Evolutionary conservation across 23 red algal genomes (phyloP).

Genomic region (Gracilaria gracilis): DNA sequence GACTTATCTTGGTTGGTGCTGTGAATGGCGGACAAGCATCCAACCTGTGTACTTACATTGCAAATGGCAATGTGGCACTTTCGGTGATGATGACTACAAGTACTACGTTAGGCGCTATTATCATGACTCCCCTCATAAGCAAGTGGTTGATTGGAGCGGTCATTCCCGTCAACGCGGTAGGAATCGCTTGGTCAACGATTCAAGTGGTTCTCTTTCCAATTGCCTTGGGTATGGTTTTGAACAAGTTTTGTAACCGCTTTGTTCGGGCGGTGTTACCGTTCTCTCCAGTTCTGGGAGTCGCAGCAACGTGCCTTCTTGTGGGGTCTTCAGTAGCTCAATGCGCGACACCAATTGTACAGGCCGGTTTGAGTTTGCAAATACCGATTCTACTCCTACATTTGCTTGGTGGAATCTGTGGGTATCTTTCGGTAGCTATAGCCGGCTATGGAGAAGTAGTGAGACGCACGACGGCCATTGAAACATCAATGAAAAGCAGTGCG

Average conservation of each 20-base stretch:
- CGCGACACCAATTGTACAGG: conserved; percentile 75
- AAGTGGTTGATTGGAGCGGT: conserved; percentile 92
- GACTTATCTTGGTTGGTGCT: conserved; percentile 88
- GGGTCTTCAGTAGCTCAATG: conserved; percentile 96
- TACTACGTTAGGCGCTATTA: conserved; percentile 94
- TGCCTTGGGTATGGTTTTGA: conserved; percentile 89
- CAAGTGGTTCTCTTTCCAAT: conserved; percentile 97
- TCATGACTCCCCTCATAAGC: conserved; percentile 94
- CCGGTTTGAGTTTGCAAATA: conserved; percentile 85
- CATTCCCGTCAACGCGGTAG: conserved; percentile 88
- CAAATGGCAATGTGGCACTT: conserved; percentile 91
- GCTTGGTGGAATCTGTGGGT: conserved; percentile 84
- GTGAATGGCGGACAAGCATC: conserved; percentile 96
- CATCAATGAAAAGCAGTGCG: conserved; percentile 96
- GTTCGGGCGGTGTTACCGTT: conserved; percentile 84
- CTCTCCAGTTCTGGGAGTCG: conserved; percentile 88
- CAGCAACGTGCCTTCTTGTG: conserved; percentile 93
- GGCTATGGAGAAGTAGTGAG: conserved; percentile 88
- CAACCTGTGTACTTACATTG: conserved; percentile 97
- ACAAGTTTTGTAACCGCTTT: conserved; percentile 73
- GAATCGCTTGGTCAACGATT: conserved; percentile 88
- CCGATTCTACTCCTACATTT: conserved; percentile 88
- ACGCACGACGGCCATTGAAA: conserved; percentile 96
- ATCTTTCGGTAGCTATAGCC: conserved; percentile 67
- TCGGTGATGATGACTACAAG: conserved; percentile 97